Evolutionary conservation across 2,329 filamentous ascomycete genomes (phyloP).

Genomic region (Sporothrix variecibatus): DNA sequence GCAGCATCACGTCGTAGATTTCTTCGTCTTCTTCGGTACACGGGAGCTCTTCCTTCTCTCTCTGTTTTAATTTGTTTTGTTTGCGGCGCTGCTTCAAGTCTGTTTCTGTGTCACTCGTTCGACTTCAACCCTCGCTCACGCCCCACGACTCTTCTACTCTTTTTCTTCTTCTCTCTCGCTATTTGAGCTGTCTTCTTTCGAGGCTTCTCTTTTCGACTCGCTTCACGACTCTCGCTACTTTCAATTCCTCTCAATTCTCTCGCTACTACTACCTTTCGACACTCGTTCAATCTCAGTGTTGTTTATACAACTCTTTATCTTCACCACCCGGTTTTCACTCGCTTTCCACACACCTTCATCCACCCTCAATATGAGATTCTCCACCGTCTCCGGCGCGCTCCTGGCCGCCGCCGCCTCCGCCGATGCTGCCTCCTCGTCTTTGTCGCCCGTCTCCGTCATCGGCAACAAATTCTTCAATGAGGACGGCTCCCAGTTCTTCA

Average conservation of each 20-base stretch:
- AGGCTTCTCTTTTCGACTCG: not conserved
- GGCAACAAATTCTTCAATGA: slow-evolving; percentile 85
- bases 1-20: not conserved
- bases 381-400: slow-evolving; percentile 40
- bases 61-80: slow-evolving; percentile 10
- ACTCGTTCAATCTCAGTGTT: not conserved
- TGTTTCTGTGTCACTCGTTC: slow-evolving; percentile 18
- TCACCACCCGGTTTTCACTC: not conserved
- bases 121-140: not conserved
- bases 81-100: not conserved
- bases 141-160: not conserved
- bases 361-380: slow-evolving; percentile 43
- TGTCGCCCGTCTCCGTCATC: slow-evolving; percentile 56
- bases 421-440: slow-evolving; percentile 24
- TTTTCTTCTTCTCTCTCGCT: not conserved
- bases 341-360: not conserved
- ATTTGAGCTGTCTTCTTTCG: not conserved
- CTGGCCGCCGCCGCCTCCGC: slow-evolving; percentile 36
- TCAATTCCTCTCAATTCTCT: not conserved
- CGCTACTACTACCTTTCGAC: not conserved
- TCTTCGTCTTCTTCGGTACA: not conserved
- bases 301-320: not conserved
- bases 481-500: slow-evolving; percentile 81
- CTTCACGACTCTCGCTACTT: not conserved
- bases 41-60: not conserved